Evolutionary conservation across 2,329 filamentous ascomycete species (phyloP).

Genomic region (Aspergillus melleus): DNA sequence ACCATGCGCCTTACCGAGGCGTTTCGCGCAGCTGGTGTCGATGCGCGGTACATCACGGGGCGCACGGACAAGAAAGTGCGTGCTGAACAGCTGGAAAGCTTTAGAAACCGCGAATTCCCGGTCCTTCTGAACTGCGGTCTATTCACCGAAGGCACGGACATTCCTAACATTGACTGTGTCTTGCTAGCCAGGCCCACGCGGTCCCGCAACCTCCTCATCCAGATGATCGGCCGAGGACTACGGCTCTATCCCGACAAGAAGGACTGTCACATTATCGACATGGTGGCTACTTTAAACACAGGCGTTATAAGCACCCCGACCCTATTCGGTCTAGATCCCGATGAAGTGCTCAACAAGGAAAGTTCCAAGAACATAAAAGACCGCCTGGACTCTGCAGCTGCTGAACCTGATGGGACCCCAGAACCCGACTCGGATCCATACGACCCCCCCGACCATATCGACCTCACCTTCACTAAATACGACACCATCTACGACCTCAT

Average conservation of each 20-base stretch:
- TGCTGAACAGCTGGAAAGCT: slow-evolving; percentile 69
- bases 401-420: slow-evolving; percentile 19
- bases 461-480: slow-evolving; percentile 84
- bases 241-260: slow-evolving; percentile 76
- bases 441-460: slow-evolving; percentile 35
- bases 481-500: slow-evolving; percentile 89
- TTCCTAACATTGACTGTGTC: slow-evolving; percentile 95
- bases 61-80: slow-evolving; percentile 71
- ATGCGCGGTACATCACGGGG: slow-evolving; percentile 84
- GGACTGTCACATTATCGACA: slow-evolving; percentile 93
- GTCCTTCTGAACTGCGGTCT: slow-evolving; percentile 94
- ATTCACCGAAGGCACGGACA: slow-evolving; percentile 96
- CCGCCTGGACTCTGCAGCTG: slow-evolving; percentile 59
- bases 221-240: slow-evolving; percentile 97
- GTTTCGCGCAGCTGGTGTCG: slow-evolving; percentile 75
- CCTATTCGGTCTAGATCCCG: slow-evolving; percentile 86
- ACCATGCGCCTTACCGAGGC: slow-evolving; percentile 70
- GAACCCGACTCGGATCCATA: slow-evolving; percentile 8
- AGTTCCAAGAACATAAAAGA: slow-evolving; percentile 39
- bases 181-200: slow-evolving; percentile 83
- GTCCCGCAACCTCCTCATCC: slow-evolving; percentile 88
- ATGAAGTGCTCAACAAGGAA: slow-evolving; percentile 68
- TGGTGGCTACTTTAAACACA: slow-evolving; percentile 81
- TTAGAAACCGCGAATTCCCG: slow-evolving; percentile 74
- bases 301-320: slow-evolving; percentile 91